Evolutionary conservation across 192 early-diverging fungal species (phyloP).

Genomic region (Backusella morwellensis): DNA sequence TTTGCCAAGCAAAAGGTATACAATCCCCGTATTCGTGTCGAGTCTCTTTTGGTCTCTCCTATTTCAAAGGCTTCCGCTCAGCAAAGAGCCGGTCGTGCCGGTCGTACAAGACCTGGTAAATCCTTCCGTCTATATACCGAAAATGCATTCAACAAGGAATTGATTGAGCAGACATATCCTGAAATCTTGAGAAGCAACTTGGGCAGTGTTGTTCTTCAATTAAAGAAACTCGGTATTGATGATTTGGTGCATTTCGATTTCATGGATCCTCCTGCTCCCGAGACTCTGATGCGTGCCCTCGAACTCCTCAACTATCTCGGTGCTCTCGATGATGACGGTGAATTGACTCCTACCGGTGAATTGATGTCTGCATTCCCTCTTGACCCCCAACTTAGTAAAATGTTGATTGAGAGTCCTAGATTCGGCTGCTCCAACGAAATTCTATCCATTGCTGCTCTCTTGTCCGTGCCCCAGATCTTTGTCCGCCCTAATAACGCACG

Average conservation of each 20-base stretch:
- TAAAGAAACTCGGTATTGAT: conserved; percentile 96
- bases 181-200: conserved; percentile 98
- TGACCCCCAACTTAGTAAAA: conserved; percentile 94
- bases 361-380: conserved; percentile 96
- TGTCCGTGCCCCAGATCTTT: conserved; percentile 89
- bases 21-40: conserved; percentile 96
- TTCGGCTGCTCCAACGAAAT: conserved; percentile 93
- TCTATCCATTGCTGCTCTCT: conserved; percentile 91
- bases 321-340: conserved; percentile 93
- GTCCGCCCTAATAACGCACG: conserved; percentile 89
- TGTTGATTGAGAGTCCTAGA: conserved; percentile 82
- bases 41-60: conserved; percentile 91
- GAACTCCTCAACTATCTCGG: conserved; percentile 95
- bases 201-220: conserved; percentile 93
- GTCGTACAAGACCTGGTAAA: conserved; percentile 96
- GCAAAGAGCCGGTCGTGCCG: conserved; percentile 98
- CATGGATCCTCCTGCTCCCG: conserved; percentile 99
- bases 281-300: conserved; percentile 97
- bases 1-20: conserved; percentile 99
- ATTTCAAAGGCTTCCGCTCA: conserved; percentile 95
- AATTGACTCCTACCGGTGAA: conserved; percentile 81
- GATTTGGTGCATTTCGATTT: conserved; percentile 99
- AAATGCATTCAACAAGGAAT: conserved; percentile 88
- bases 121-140: conserved; percentile 98
- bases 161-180: conserved; percentile 97